Evolutionary conservation across 2,329 filamentous ascomycete genomes (phyloP), one percentile per base, ranked within the genome.

Genomic region (Diaporthe ampelina): DNA sequence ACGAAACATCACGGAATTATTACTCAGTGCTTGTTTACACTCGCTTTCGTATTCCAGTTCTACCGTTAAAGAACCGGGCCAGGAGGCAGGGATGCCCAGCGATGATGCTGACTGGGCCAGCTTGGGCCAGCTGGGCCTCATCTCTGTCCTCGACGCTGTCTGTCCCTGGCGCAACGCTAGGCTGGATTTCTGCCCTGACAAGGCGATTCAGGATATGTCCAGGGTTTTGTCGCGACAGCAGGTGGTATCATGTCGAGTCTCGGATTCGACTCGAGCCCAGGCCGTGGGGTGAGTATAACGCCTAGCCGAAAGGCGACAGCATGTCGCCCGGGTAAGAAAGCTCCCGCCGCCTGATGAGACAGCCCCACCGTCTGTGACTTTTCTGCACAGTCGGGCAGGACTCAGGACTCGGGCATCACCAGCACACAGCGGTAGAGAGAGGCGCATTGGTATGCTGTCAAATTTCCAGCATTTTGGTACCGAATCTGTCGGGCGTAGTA

Each of bases 321-420:
- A 52, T 67, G 45, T 52, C 45, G 63, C 35, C 63, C 63, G 63
- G 63, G 32, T 67, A 37, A 26, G 63, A 67, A 52, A 40, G 63
- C 63, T 67, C 63, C 63, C 63, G 63, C 63, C 26, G 7, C 45
- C 37, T 67, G 21, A 67, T 67, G 63, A 67, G 63, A 67, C 63
- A 67, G 45, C 63, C 63, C 45, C 63, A 52, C 63, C 45, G 63
- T 52, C 63, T 52, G 63, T 52, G 63, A 37, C 45, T 52, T 67
- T 26, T 19, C 37, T n/a, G 29, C 45, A 37, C 63, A 45, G 24
- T 45, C 59, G 29, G 59, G 37, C 37, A 40, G 37, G 10, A 11
- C 19, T 29, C 19, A 15, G 13, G 10, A 40, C 29, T 32, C 29
- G 13, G 24, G 58, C 58, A 29, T 24, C 57, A 58, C 56, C 59